A percentile compares a stretch with the other conserved stretches of the same genome.
Evolutionary conservation across 352 stramenopile genomes (phyloP).

Genomic region (Pythium vanterpoolii): DNA sequence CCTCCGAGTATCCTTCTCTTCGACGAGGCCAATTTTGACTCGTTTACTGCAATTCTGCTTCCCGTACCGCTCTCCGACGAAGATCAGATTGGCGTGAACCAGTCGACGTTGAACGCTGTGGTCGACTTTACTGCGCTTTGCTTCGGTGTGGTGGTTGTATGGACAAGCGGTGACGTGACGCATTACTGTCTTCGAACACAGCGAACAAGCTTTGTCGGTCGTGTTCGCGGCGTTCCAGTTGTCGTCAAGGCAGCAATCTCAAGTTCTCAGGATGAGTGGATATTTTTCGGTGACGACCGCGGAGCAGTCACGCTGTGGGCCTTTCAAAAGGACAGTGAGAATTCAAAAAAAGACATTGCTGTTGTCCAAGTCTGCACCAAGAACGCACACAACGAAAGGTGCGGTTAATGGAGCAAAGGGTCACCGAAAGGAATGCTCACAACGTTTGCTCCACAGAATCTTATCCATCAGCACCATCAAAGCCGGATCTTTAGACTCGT

Average conservation of each 20-base stretch:
- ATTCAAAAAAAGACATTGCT: neutral
- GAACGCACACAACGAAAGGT: conserved; percentile 10
- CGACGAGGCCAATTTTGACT: neutral
- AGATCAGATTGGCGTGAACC: neutral
- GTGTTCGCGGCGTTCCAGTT: neutral
- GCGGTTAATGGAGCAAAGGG: neutral
- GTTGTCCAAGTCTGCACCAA: neutral
- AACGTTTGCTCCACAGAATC: neutral
- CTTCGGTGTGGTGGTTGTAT: conserved; percentile 10
- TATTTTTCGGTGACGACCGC: conserved; percentile 3
- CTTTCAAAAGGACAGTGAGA: neutral
- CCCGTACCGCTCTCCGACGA: neutral
- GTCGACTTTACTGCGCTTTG: neutral
- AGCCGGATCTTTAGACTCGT: neutral
- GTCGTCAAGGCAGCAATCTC: neutral
- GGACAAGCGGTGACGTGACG: conserved; percentile 10
- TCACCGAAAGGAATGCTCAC: neutral
- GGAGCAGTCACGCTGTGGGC: neutral
- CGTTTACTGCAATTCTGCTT: conserved; percentile 13
- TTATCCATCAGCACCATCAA: neutral
- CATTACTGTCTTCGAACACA: conserved; percentile 1
- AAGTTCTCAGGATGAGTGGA: neutral
- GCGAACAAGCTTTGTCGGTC: neutral
- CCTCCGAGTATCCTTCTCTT: conserved; percentile 19
- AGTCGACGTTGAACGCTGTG: neutral